Evolutionary conservation across 805 yeast species (phyloP).

Genomic region (Sungouiozyma ichnusensis): DNA sequence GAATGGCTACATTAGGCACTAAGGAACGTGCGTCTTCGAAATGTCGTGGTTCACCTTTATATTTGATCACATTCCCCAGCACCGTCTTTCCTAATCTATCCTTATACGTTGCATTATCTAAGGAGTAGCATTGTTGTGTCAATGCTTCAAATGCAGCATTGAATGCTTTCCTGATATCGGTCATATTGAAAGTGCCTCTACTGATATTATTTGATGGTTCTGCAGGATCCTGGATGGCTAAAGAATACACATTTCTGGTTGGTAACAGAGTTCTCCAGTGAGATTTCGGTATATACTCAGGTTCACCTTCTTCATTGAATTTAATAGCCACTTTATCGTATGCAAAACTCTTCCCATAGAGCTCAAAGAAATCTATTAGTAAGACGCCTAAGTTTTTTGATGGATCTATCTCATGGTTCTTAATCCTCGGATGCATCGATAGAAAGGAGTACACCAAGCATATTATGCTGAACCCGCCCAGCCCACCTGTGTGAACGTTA

Average conservation of each 20-base stretch:
- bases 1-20: conserved; percentile 50
- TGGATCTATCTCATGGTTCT: conserved; percentile 56
- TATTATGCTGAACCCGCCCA: conserved; percentile 91
- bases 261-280: conserved; percentile 37
- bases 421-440: conserved; percentile 64
- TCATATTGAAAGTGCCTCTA: conserved; percentile 70
- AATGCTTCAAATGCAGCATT: conserved; percentile 78
- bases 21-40: conserved; percentile 63
- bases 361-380: conserved; percentile 83
- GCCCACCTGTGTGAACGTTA: conserved; percentile 85
- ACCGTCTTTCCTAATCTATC: conserved; percentile 63
- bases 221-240: conserved; percentile 83
- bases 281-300: conserved; percentile 49
- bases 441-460: conserved; percentile 77
- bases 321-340: conserved; percentile 69
- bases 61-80: conserved; percentile 68
- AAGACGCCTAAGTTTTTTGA: conserved; percentile 74
- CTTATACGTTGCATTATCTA: conserved; percentile 55
- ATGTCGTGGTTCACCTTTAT: conserved; percentile 64
- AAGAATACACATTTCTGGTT: conserved; percentile 39
- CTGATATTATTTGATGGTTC: conserved; percentile 74
- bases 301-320: conserved; percentile 40
- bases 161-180: conserved; percentile 75
- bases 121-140: conserved; percentile 61
- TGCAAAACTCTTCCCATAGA: conserved; percentile 83